Evolutionary conservation across 208 protist species (phyloP), one percentile per base, ranked within the genome.

Genomic region (Crithidia acanthocephali): DNA sequence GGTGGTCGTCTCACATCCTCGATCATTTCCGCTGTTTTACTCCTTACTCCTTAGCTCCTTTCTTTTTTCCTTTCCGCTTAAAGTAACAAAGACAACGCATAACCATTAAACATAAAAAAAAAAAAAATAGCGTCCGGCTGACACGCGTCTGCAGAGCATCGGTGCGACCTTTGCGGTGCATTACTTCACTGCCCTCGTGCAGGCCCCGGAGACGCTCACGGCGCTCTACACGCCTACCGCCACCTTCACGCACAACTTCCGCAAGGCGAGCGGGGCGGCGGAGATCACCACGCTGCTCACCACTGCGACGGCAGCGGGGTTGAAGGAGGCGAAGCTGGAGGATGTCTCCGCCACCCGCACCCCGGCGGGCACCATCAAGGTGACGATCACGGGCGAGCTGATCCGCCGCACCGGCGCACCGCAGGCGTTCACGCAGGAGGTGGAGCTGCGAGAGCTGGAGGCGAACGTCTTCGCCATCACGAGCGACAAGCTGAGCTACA

Each of bases 131-230:
- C 56, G n/a, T 20, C 56, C 42, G 4, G n/a, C 52, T 48, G 66
- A 75, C 35, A 50, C 56, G 30, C 67, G 63, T 30, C 64, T 68
- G 50, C 73, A 81, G 45, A 74, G 69, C 64, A 63, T 95, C 35
- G 87, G 77, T 13, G 88, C 77, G 9, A 91, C 74, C 66, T 95
- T 95, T 52, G 82, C 84, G 28, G 63, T 66, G 47, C 80, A 79
- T 50, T 95, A 93, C 79, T 93, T 91, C 80, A 88, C 78, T 20
- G 44, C 66, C 16, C 70, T 95, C 13, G 81, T 91, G 62, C 51
- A 88, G 67, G 25, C 56, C n/a, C 85, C 86, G 1, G 63, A 65
- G 56, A 60, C 52, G 11, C 76, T 95, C 30, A 23, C 65, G 0
- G 50, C 16, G 18, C 88, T 88, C 51, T 94, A 95, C 81, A 58